These are phyloP conservation scores for Ceratocystiopsis sp. DNA, from an alignment of 2,329 filamentous ascomycete species.

Conservation along the genomic window DNA sequence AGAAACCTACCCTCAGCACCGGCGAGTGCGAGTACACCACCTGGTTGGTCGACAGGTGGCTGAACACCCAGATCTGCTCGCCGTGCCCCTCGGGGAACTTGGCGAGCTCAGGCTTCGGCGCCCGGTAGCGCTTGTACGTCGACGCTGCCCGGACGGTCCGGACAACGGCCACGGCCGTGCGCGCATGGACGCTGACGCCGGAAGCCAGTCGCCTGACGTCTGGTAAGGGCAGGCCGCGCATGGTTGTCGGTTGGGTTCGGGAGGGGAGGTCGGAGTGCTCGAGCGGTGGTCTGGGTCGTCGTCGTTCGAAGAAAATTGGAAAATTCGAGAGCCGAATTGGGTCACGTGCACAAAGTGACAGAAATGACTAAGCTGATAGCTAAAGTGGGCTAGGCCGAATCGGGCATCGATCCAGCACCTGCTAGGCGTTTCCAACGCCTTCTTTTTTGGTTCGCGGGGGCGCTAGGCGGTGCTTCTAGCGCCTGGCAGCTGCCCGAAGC, in stretches of 20 bases:
- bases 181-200: neutral
- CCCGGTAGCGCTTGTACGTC: slow-evolving; percentile 9
- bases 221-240: slow-evolving; percentile 7
- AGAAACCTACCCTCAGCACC: slow-evolving; percentile 24
- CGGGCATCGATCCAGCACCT: neutral
- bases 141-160: slow-evolving; percentile 22
- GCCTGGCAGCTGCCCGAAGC: neutral
- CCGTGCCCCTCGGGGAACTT: slow-evolving; percentile 26
- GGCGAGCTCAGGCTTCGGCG: slow-evolving; percentile 12
- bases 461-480: no score
- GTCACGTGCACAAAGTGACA: no score
- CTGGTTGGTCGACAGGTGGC: slow-evolving; percentile 31
- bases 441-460: neutral
- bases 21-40: slow-evolving; percentile 34
- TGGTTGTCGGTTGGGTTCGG: neutral
- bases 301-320: no score
- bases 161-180: neutral
- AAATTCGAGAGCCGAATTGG: no score
- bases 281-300: no score
- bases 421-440: slow-evolving; percentile 8
- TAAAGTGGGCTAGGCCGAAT: no score
- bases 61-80: slow-evolving; percentile 40
- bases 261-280: no score
- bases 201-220: slow-evolving; percentile 21
- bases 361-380: no score